Conservation (phyloP, 306 rosid species). For the Medicago ruthenica region DNA sequence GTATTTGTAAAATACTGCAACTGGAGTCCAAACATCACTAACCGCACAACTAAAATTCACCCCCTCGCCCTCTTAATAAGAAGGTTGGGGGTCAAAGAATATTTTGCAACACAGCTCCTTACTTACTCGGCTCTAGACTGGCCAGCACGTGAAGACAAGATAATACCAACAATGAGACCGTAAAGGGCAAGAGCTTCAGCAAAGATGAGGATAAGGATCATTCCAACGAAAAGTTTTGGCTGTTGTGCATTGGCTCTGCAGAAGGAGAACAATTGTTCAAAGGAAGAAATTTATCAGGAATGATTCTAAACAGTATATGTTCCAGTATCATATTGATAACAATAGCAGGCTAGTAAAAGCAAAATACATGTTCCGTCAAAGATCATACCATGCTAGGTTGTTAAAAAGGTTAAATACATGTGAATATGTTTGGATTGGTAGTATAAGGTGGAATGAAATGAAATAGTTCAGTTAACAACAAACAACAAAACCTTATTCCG, state of each 20-base stretch:
- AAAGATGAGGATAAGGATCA: slow-evolving; percentile 87
- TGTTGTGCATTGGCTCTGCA: slow-evolving; percentile 93
- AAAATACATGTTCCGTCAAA: slow-evolving; percentile 16
- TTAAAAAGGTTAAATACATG: slow-evolving; percentile 4
- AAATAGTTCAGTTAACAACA: neutral
- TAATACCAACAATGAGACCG: slow-evolving; percentile 86
- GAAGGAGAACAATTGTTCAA: slow-evolving; percentile 41
- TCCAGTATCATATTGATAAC: slow-evolving; percentile 2
- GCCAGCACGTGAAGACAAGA: slow-evolving; percentile 87
- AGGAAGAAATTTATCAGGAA: neutral
- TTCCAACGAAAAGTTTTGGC: slow-evolving; percentile 88
- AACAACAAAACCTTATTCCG: too few species aligned
- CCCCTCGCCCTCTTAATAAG: slow-evolving; percentile 38
- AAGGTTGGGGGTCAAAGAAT: slow-evolving; percentile 62
- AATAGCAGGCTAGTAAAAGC: neutral
- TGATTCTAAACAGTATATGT: neutral
- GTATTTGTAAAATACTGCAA: slow-evolving; percentile 46
- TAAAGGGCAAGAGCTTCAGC: slow-evolving; percentile 89
- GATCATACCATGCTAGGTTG: neutral
- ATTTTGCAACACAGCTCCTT: slow-evolving; percentile 41
- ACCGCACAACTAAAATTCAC: slow-evolving; percentile 45
- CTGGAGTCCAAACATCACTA: slow-evolving; percentile 49
- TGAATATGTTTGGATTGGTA: neutral
- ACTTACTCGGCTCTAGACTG: slow-evolving; percentile 86
- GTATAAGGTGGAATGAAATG: neutral